phyloP scores from a whole-genome alignment of 2,329 filamentous ascomycete species.

The Cladosporium sp. region DNA sequence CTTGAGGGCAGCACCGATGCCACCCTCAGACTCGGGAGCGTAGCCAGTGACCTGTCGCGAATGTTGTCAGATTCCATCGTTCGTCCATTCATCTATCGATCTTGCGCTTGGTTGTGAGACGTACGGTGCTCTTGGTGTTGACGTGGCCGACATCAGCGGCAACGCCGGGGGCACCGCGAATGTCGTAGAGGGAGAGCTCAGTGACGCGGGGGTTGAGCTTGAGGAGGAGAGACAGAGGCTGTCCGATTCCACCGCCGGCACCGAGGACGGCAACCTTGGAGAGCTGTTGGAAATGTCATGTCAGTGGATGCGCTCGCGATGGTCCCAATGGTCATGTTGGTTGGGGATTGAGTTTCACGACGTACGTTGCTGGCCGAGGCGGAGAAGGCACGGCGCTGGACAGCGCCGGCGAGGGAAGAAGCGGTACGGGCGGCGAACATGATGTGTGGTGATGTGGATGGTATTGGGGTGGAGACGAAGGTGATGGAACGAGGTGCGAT shows the following conservation, averaged over 20 bases:
- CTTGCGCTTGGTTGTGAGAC: conserved; percentile 23
- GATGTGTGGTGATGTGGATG: conserved; percentile 8
- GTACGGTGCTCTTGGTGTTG: conserved; percentile 88
- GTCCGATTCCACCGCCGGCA: conserved; percentile 96
- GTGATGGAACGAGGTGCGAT: conserved; percentile 8
- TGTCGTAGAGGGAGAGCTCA: conserved; percentile 96
- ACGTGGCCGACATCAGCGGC: conserved; percentile 97
- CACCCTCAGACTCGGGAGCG: conserved; percentile 65
- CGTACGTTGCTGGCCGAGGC: conserved; percentile 55
- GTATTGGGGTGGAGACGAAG: conserved; percentile 3
- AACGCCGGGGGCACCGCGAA: conserved; percentile 92
- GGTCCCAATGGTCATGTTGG: conserved; percentile 12
- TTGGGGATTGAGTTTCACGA: conserved; percentile 23
- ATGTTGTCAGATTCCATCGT: background rate
- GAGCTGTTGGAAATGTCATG: conserved; percentile 58
- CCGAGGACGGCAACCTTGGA: conserved; percentile 98
- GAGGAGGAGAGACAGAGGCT: conserved; percentile 94
- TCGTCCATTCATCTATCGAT: conserved; percentile 11
- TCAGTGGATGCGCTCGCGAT: conserved; percentile 8
- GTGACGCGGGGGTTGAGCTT: conserved; percentile 97
- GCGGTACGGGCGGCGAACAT: conserved; percentile 70
- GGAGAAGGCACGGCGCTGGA: conserved; percentile 56
- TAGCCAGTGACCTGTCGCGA: conserved; percentile 74
- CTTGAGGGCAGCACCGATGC: conserved; percentile 78
- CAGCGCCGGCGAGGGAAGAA: conserved; percentile 48